Conservation (phyloP, 2,329 filamentous ascomycete genomes). For the Botrytis sinoallii region DNA sequence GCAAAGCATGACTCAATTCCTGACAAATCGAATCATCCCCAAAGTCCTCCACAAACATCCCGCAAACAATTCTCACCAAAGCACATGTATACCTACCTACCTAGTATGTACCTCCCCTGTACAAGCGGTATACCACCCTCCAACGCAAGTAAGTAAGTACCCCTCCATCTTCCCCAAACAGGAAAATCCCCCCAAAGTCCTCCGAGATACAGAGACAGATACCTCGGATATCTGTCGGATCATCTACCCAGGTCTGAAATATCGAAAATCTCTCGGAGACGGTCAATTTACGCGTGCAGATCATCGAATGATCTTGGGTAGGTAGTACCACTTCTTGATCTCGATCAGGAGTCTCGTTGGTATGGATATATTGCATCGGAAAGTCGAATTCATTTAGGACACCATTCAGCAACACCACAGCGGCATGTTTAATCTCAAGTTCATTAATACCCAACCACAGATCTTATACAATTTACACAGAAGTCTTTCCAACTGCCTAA, state of each 20-base stretch:
- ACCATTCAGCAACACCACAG: too few relatives aligned
- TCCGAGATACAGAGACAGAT: background rate
- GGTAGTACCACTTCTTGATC: background rate
- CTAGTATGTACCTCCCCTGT: background rate
- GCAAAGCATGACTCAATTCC: background rate
- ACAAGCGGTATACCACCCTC: background rate
- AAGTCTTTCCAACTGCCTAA: background rate
- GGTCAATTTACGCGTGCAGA: background rate
- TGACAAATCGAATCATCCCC: background rate
- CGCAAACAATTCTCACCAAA: background rate
- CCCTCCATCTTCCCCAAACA: background rate
- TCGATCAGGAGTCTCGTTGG: background rate
- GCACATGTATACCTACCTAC: background rate
- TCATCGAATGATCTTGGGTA: background rate
- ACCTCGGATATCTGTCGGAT: slow-evolving; percentile 6
- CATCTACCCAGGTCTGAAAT: background rate
- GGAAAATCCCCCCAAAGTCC: background rate
- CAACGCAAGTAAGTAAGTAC: background rate
- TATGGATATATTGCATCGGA: background rate
- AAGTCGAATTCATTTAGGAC: background rate
- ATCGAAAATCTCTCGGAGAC: background rate
- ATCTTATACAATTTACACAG: background rate
- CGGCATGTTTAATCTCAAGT: background rate
- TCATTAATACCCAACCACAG: background rate
- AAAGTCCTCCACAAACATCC: background rate